phyloP scores from a whole-genome alignment of 495 filamentous ascomycete genomes.

The Penicillium cosmopolitanum region DNA sequence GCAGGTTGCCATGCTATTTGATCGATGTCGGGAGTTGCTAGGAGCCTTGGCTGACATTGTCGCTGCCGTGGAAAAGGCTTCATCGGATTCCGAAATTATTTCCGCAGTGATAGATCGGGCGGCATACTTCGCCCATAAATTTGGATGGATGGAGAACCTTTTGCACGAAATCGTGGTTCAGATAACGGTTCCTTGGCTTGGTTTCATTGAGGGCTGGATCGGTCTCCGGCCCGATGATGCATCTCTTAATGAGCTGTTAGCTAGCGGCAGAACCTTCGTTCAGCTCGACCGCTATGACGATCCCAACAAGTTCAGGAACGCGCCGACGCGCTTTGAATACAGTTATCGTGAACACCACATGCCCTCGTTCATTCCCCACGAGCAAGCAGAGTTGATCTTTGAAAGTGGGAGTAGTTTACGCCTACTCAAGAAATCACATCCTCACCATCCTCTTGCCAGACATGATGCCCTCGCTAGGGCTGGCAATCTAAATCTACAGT shows the following conservation, averaged over 20 bases:
- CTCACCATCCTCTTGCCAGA: constrained; percentile 74
- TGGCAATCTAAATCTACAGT: constrained; percentile 62
- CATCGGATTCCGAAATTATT: constrained; percentile 69
- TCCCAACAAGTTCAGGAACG: constrained; percentile 56
- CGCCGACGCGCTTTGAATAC: constrained; percentile 59
- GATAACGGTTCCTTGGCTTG: constrained; percentile 69
- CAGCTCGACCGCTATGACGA: constrained; percentile 55
- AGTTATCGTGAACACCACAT: constrained; percentile 61
- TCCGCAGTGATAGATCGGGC: constrained; percentile 67
- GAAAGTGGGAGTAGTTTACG: constrained; percentile 79
- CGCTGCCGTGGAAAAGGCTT: constrained; percentile 51
- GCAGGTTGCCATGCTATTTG: constrained; percentile 69
- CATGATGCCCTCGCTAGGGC: constrained; percentile 46
- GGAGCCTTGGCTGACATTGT: constrained; percentile 64
- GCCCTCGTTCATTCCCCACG: constrained; percentile 67
- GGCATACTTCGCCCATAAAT: constrained; percentile 64
- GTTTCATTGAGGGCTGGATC: constrained; percentile 75
- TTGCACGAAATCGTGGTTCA: constrained; percentile 67
- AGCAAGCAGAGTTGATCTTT: constrained; percentile 67
- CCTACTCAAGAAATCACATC: constrained; percentile 70
- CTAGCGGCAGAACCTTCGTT: constrained; percentile 60
- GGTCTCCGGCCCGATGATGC: constrained; percentile 65
- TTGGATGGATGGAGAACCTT: constrained; percentile 62
- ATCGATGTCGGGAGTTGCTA: constrained; percentile 64
- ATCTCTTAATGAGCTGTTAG: constrained; percentile 44